Evolutionary conservation across 331 rosid genomes (phyloP).

Genomic region (Malus hybrid): DNA sequence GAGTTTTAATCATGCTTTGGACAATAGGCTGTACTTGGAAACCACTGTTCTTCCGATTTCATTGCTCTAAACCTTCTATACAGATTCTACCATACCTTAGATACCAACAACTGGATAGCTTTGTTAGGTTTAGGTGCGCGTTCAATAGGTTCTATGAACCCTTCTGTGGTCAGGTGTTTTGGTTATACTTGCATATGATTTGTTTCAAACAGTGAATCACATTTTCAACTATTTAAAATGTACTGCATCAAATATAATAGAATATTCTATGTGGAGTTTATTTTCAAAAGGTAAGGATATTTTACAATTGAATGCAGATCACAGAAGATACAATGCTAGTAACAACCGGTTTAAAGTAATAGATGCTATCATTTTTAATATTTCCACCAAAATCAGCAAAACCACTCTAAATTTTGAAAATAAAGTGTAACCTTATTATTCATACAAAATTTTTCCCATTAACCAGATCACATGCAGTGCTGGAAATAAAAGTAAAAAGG

Average conservation of each 20-base stretch:
- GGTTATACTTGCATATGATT: neutral
- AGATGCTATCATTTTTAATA: neutral
- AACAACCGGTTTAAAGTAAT: neutral
- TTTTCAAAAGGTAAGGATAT: neutral
- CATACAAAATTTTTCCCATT: neutral
- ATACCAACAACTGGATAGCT: neutral
- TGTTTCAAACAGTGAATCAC: neutral
- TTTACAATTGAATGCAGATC: neutral
- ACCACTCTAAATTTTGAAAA: neutral
- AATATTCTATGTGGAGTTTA: neutral
- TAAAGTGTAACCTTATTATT: neutral
- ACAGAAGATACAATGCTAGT: neutral
- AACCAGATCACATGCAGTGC: slow-evolving; percentile 57
- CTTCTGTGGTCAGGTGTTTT: neutral
- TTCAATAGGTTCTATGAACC: neutral
- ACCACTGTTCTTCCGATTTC: neutral
- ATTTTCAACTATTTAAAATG: neutral
- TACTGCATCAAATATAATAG: neutral
- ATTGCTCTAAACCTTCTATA: neutral
- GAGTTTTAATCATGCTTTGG: neutral
- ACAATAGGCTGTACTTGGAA: neutral
- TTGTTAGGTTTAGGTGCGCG: neutral
- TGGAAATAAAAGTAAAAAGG: slow-evolving; percentile 53
- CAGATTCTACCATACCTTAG: neutral
- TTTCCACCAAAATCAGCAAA: neutral